Conservation (phyloP, 305 asterid genomes). For the Nicotiana rustica region DNA sequence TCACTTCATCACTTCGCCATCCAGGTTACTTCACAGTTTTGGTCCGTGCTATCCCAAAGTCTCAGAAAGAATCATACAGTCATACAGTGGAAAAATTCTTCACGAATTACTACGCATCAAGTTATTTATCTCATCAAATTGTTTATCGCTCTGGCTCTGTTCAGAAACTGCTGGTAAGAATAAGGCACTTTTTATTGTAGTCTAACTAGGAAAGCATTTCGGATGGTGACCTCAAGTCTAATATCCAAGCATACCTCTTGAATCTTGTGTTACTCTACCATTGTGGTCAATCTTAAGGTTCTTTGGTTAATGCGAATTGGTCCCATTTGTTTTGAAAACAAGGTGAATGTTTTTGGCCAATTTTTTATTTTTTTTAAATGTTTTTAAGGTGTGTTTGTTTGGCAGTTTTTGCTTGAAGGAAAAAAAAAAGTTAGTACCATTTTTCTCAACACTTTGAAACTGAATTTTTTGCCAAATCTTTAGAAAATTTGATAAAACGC, state of each 20-base stretch:
- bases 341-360: constrained; percentile 2
- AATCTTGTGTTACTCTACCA: neutral
- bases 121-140: constrained; percentile 93
- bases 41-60: constrained; percentile 96
- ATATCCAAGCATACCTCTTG: neutral
- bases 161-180: constrained; percentile 86
- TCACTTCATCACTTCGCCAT: constrained; percentile 62
- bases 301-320: neutral
- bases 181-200: constrained; percentile 26
- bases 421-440: neutral
- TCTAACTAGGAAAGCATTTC: constrained; percentile 30
- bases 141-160: constrained; percentile 81
- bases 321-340: neutral
- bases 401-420: neutral
- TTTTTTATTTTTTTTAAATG: too few species aligned
- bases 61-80: constrained; percentile 68
- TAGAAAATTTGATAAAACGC: neutral
- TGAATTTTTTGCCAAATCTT: neutral
- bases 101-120: constrained; percentile 74
- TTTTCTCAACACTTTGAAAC: neutral
- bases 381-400: neutral
- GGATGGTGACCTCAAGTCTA: neutral
- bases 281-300: neutral
- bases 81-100: constrained; percentile 70
- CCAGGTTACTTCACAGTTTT: constrained; percentile 89